Percentiles rank a stretch among this genome's conserved stretches.
These are phyloP conservation scores for Debaryomyces singareniensis DNA, from an alignment of 1,139 yeast genomes.

Conservation along the genomic window DNA sequence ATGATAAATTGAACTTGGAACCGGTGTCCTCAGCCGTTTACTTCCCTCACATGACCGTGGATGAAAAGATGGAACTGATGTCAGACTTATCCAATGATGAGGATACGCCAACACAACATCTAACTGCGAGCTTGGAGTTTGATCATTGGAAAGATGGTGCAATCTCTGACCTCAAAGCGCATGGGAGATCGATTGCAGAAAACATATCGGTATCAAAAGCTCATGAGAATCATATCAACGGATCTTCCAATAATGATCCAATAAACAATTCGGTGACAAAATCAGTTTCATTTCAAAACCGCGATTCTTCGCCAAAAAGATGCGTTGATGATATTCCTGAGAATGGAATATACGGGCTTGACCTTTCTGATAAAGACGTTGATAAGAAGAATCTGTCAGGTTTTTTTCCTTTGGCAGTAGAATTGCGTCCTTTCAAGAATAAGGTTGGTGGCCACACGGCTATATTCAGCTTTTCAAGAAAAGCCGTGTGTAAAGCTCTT, in stretches of 20 bases:
- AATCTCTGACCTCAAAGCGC: conserved; percentile 19
- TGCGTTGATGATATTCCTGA: background rate
- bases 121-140: conserved; percentile 32
- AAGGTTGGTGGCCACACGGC: conserved; percentile 99
- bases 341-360: background rate
- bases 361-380: background rate
- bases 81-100: background rate
- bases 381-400: conserved; percentile 2
- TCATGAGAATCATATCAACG: conserved; percentile 1
- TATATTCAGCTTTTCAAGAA: conserved; percentile 80
- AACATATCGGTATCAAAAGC: background rate
- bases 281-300: background rate
- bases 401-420: conserved; percentile 65
- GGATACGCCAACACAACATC: conserved; percentile 19
- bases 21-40: conserved; percentile 30
- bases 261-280: background rate
- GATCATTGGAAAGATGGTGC: conserved; percentile 27
- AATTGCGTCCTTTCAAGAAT: conserved; percentile 79
- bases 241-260: background rate
- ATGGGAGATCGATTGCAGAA: background rate
- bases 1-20: conserved; percentile 10
- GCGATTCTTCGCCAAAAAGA: background rate
- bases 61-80: conserved; percentile 3
- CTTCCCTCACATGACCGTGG: conserved; percentile 25
- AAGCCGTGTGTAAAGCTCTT: conserved; percentile 94